These are phyloP conservation scores for Ailanthus altissimus DNA, from an alignment of 345 rosid genomes.

Conservation along the genomic window DNA sequence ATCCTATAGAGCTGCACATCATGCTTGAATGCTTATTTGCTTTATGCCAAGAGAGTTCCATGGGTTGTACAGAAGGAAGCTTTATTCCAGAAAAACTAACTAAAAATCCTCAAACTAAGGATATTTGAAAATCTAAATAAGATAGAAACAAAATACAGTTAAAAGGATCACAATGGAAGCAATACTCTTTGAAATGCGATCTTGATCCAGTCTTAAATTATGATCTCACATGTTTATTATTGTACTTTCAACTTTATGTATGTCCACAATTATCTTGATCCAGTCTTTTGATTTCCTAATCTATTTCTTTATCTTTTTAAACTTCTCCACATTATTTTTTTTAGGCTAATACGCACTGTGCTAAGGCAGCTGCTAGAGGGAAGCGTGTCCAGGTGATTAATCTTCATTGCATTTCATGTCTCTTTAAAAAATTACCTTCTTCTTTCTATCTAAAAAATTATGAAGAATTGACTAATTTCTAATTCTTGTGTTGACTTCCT, in stretches of 20 bases:
- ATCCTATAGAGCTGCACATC: not conserved
- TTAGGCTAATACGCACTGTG: constrained; percentile 31
- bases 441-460: not conserved
- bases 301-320: not conserved
- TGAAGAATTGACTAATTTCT: not conserved
- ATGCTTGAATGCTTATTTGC: not conserved
- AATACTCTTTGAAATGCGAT: not conserved
- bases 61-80: not conserved
- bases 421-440: not conserved
- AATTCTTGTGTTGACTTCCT: constrained; percentile 14
- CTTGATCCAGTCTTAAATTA: not conserved
- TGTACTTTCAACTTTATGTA: not conserved
- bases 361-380: constrained; percentile 40
- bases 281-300: no score
- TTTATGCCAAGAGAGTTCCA: not conserved
- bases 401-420: not conserved
- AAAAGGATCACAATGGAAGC: not conserved
- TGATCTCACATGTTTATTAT: not conserved
- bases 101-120: not conserved
- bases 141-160: not conserved
- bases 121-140: not conserved
- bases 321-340: not conserved
- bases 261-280: not conserved
- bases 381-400: constrained; percentile 40
- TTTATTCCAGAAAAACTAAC: not conserved